A percentile compares a stretch with the other conserved stretches of the same genome.
Conservation (phyloP, 371 early-diverging fungal species). For the Rhizomucor pusillus region DNA sequence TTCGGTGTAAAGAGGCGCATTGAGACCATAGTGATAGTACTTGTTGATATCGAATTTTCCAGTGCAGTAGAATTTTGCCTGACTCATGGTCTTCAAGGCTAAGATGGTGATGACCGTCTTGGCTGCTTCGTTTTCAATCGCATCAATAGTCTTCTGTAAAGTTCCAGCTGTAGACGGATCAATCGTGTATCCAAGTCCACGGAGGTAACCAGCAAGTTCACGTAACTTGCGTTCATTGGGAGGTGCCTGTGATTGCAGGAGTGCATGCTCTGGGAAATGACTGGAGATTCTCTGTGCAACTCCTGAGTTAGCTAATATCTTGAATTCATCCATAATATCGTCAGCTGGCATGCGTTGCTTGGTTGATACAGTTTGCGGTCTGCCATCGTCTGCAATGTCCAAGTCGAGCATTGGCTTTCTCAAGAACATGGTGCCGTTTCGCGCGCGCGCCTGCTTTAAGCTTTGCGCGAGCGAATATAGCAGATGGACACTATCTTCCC, state of each 20-base stretch:
- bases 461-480: slow-evolving; percentile 88
- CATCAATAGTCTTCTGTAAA: slow-evolving; percentile 70
- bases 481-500: slow-evolving; percentile 95
- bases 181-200: slow-evolving; percentile 47
- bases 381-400: slow-evolving; percentile 13
- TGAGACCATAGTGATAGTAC: slow-evolving; percentile 71
- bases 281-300: slow-evolving; percentile 86
- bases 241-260: slow-evolving; percentile 72
- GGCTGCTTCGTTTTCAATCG: slow-evolving; percentile 50
- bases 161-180: slow-evolving; percentile 47
- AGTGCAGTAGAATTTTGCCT: slow-evolving; percentile 81
- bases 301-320: slow-evolving; percentile 89
- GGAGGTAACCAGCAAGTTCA: slow-evolving; percentile 58
- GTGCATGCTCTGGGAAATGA: slow-evolving; percentile 80
- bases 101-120: slow-evolving; percentile 47
- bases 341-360: slow-evolving; percentile 82
- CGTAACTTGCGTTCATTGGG: slow-evolving; percentile 58
- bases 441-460: slow-evolving; percentile 14
- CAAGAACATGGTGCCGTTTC: slow-evolving; percentile 20
- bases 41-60: slow-evolving; percentile 64
- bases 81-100: slow-evolving; percentile 70
- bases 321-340: slow-evolving; percentile 92
- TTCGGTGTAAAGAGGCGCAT: slow-evolving; percentile 79
- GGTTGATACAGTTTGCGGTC: slow-evolving; percentile 56
- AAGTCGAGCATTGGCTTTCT: slow-evolving; percentile 8